phyloP scores from a whole-genome alignment of 371 early-diverging fungal genomes.

The Amoeboaphelidium occidentale region DNA sequence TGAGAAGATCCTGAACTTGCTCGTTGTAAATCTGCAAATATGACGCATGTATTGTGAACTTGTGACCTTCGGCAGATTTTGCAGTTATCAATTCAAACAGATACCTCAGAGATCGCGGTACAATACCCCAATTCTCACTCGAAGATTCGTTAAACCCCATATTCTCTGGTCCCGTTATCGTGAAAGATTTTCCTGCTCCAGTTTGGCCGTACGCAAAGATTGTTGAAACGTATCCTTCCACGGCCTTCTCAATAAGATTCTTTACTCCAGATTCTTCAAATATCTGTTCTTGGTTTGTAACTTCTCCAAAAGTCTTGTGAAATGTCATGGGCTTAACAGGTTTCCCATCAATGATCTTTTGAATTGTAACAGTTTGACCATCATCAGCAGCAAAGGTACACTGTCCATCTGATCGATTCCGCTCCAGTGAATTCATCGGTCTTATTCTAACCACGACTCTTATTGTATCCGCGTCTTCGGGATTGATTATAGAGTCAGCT shows the following conservation, averaged over 20 bases:
- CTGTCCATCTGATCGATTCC: neutral
- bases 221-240: slow-evolving; percentile 22
- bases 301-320: slow-evolving; percentile 10
- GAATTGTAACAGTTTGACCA: neutral
- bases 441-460: neutral
- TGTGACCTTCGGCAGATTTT: neutral
- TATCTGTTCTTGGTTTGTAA: slow-evolving; percentile 8
- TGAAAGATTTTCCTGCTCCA: slow-evolving; percentile 43
- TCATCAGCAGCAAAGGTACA: neutral
- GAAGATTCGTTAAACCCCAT: slow-evolving; percentile 1
- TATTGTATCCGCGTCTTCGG: neutral
- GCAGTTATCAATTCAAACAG: slow-evolving; percentile 10
- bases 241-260: slow-evolving; percentile 12
- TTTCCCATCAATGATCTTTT: neutral
- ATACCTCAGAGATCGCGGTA: slow-evolving; percentile 18
- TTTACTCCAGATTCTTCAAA: slow-evolving; percentile 18
- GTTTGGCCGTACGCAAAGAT: slow-evolving; percentile 38
- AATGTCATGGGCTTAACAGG: slow-evolving; percentile 9
- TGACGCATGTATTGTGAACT: slow-evolving; percentile 11
- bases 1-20: slow-evolving; percentile 21
- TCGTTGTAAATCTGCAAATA: slow-evolving; percentile 43
- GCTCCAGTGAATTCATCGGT: neutral
- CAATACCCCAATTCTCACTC: slow-evolving; percentile 12
- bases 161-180: slow-evolving; percentile 23
- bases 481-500: too few species aligned